A percentile compares a stretch with the other conserved stretches of the same genome.
phyloP scores from a whole-genome alignment of 805 yeast species.

The Ogataea saltuana region DNA sequence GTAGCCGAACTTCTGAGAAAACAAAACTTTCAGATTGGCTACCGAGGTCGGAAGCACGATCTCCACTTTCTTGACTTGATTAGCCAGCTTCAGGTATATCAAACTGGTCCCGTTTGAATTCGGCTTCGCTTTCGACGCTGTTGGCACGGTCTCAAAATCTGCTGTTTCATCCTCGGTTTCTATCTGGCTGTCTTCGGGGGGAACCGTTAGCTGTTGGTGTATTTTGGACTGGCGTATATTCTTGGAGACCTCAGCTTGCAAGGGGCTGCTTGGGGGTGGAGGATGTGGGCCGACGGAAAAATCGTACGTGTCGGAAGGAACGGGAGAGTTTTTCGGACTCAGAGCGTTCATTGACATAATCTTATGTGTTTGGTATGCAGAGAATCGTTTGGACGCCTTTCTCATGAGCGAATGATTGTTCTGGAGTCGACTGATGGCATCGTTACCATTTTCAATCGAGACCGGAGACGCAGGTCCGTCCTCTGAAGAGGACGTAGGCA shows the following conservation, averaged over 20 bases:
- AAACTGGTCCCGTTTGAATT: not conserved
- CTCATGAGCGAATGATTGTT: slow-evolving; percentile 82
- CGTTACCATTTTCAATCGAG: slow-evolving; percentile 32
- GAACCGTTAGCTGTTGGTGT: slow-evolving; percentile 24
- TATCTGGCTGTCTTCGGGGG: slow-evolving; percentile 2
- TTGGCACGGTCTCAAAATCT: no score
- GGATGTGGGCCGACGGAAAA: slow-evolving; percentile 5
- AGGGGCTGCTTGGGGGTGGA: slow-evolving; percentile 27
- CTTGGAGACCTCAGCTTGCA: slow-evolving; percentile 27
- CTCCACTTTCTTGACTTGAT: slow-evolving; percentile 55
- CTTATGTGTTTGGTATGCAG: slow-evolving; percentile 71
- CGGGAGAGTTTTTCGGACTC: slow-evolving; percentile 19
- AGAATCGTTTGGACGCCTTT: slow-evolving; percentile 89
- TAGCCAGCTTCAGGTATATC: slow-evolving; percentile 52
- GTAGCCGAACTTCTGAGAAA: slow-evolving; percentile 85
- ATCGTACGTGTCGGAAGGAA: slow-evolving; percentile 10
- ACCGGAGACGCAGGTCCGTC: slow-evolving; percentile 2
- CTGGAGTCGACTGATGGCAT: slow-evolving; percentile 77
- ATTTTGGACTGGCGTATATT: slow-evolving; percentile 29
- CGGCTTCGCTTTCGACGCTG: no score
- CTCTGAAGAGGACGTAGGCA: slow-evolving; percentile 8
- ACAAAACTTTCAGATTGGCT: slow-evolving; percentile 62
- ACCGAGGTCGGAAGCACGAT: slow-evolving; percentile 48
- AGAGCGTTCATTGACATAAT: slow-evolving; percentile 31
- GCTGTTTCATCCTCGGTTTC: not conserved